A percentile compares a stretch with the other conserved stretches of the same genome.
Evolutionary conservation across 345 rosid species (phyloP).

Genomic region (Ricinus communis): DNA sequence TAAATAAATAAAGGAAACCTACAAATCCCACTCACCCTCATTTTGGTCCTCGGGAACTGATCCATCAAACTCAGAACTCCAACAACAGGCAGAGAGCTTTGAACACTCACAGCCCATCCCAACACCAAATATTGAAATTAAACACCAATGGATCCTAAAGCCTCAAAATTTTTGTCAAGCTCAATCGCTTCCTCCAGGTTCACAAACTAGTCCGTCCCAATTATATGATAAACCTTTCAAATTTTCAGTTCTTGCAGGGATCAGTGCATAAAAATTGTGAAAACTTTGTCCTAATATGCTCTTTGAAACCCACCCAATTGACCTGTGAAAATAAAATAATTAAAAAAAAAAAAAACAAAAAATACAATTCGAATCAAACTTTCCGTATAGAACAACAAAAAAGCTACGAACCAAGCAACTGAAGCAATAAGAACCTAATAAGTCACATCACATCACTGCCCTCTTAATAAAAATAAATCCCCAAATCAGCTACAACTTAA

Average conservation of each 20-base stretch:
- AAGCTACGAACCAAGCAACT: not conserved
- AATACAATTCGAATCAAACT: conserved; percentile 6
- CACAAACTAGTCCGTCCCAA: not conserved
- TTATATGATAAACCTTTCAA: not conserved
- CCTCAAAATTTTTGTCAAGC: not conserved
- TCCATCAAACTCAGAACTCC: conserved; percentile 30
- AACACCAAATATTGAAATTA: conserved; percentile 10
- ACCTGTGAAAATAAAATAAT: conserved; percentile 19
- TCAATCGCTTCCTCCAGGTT: conserved; percentile 18
- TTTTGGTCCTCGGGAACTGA: conserved; percentile 27
- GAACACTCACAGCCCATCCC: conserved; percentile 50
- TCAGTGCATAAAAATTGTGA: not conserved
- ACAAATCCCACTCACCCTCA: conserved; percentile 33
- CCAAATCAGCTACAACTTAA: not conserved
- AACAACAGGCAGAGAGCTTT: conserved; percentile 39
- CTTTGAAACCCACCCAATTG: conserved; percentile 5
- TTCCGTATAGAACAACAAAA: not conserved
- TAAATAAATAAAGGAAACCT: conserved; percentile 11
- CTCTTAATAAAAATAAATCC: not conserved
- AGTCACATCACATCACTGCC: conserved; percentile 6
- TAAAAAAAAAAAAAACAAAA: no score
- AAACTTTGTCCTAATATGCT: not conserved
- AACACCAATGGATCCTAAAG: not conserved
- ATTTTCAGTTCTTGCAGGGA: not conserved
- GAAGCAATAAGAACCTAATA: conserved; percentile 14